Evolutionary conservation across 495 filamentous ascomycete genomes (phyloP).

Genomic region (Penicillium crystallinum): DNA sequence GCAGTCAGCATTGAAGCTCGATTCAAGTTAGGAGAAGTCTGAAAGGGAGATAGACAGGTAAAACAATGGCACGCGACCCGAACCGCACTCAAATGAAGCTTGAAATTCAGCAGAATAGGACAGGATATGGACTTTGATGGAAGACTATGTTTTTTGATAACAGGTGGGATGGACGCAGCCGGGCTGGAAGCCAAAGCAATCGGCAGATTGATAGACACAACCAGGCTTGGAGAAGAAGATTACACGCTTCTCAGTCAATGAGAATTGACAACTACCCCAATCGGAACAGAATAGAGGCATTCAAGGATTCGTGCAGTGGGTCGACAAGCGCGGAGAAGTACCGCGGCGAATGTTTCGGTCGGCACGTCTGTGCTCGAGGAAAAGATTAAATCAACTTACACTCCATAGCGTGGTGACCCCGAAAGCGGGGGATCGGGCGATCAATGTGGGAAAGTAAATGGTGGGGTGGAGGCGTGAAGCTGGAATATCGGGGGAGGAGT

Average conservation of each 20-base stretch:
- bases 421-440: constrained; percentile 25
- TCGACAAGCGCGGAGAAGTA: constrained; percentile 45
- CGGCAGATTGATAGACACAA: constrained; percentile 21
- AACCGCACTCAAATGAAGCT: constrained; percentile 21
- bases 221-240: constrained; percentile 13
- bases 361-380: constrained; percentile 24
- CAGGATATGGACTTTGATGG: constrained; percentile 37
- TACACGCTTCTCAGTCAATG: constrained; percentile 9
- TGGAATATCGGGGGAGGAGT: constrained; percentile 9
- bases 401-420: constrained; percentile 51
- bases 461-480: constrained; percentile 21
- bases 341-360: constrained; percentile 32
- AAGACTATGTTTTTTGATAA: constrained; percentile 40
- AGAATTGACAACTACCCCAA: neutral
- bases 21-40: constrained; percentile 12
- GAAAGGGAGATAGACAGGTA: constrained; percentile 17
- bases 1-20: constrained; percentile 47
- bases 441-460: constrained; percentile 29
- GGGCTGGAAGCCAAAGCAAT: constrained; percentile 26
- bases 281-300: constrained; percentile 13
- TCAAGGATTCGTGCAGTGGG: constrained; percentile 36
- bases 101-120: constrained; percentile 19
- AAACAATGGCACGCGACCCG: constrained; percentile 37
- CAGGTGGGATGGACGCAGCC: constrained; percentile 37
- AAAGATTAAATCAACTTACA: constrained; percentile 39